Conservation (phyloP, 139 green algal genomes). For the Tetraselmis striata region DNA sequence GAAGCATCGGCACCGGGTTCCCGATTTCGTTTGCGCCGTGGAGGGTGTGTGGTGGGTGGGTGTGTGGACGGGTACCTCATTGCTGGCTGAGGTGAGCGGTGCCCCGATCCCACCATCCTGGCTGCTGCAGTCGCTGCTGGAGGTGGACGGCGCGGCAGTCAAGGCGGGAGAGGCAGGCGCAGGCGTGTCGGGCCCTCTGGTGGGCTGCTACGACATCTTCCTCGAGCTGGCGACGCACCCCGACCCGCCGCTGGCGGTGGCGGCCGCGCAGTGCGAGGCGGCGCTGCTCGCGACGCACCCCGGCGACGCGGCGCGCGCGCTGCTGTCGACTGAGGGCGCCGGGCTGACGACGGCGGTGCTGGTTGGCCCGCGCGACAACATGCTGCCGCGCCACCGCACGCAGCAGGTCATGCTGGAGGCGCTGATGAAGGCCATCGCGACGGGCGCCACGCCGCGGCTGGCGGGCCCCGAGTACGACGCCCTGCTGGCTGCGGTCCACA, state of each 20-base stretch:
- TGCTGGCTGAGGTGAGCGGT: no score
- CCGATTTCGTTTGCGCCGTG: no score
- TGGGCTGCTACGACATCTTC: neutral
- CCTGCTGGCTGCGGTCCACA: neutral
- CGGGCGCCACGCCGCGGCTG: neutral
- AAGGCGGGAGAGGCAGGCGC: neutral
- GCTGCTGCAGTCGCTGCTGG: neutral
- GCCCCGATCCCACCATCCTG: no score
- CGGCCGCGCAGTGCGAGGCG: neutral
- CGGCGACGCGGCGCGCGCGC: neutral
- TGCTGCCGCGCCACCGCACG: neutral
- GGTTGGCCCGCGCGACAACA: neutral
- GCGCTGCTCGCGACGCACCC: neutral
- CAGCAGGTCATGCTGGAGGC: constrained; percentile 1
- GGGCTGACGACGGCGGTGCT: neutral
- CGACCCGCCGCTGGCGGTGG: neutral
- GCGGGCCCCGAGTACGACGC: neutral
- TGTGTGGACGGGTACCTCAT: no score
- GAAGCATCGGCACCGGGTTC: no score
- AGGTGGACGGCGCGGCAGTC: neutral
- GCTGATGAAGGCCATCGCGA: neutral
- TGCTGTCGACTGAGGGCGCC: neutral
- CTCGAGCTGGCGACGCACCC: neutral
- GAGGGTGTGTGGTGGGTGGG: no score
- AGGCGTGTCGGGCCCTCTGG: neutral